Evolutionary conservation across 192 early-diverging fungal genomes (phyloP).

Genomic region (Mortierella alpina): DNA sequence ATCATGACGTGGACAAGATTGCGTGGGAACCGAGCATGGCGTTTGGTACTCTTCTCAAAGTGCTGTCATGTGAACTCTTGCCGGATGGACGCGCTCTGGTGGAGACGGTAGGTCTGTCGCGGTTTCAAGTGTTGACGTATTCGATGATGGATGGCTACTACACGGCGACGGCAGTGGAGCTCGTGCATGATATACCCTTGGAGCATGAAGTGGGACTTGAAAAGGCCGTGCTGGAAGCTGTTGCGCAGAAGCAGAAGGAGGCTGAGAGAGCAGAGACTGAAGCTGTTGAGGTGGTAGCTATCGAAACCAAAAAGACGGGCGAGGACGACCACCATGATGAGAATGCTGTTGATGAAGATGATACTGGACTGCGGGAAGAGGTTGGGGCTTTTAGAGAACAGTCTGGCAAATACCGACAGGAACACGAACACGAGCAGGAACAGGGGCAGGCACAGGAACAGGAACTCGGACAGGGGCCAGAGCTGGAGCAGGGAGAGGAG

Average conservation of each 20-base stretch:
- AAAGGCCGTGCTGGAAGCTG: slow-evolving; percentile 13
- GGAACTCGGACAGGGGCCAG: no score
- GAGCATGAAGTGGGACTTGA: slow-evolving; percentile 54
- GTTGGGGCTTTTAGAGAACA: background rate
- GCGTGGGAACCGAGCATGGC: slow-evolving; percentile 48
- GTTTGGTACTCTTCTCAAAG: slow-evolving; percentile 64
- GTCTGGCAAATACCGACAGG: background rate
- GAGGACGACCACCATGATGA: background rate
- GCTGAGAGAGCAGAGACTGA: background rate
- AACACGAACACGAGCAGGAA: no score
- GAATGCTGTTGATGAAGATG: no score
- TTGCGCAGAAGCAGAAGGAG: background rate
- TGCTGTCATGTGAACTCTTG: slow-evolving; percentile 55
- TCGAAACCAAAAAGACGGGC: background rate
- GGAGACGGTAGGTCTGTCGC: slow-evolving; percentile 60
- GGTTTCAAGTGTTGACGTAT: slow-evolving; percentile 55
- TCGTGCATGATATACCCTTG: slow-evolving; percentile 57
- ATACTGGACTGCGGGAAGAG: background rate
- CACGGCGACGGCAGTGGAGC: slow-evolving; percentile 56
- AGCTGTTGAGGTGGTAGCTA: background rate
- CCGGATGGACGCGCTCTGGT: slow-evolving; percentile 64
- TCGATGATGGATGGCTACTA: slow-evolving; percentile 60
- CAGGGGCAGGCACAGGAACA: slow-evolving; percentile 11
- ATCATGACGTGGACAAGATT: slow-evolving; percentile 1
- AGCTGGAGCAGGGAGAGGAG: no score